phyloP scores from a whole-genome alignment of 2,329 filamentous ascomycete genomes.

The Arthrinium puccinioides region DNA sequence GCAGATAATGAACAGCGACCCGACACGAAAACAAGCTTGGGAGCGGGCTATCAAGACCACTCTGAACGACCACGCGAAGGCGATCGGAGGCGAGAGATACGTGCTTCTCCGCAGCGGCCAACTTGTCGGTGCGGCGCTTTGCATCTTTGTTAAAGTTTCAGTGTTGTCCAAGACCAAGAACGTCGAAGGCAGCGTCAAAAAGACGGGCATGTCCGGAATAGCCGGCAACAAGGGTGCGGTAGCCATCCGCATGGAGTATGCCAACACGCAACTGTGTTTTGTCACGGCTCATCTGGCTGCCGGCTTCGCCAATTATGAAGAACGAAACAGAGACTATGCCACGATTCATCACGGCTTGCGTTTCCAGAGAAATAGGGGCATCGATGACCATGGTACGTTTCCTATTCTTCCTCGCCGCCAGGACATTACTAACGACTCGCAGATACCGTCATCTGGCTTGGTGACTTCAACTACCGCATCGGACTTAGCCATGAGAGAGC shows the following conservation, averaged over 20 bases:
- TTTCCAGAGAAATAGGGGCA: constrained; percentile 85
- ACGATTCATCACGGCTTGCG: constrained; percentile 81
- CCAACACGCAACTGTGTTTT: constrained; percentile 87
- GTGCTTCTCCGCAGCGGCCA: constrained; percentile 87
- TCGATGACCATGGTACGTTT: constrained; percentile 73
- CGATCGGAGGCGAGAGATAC: constrained; percentile 66
- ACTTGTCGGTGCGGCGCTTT: constrained; percentile 85
- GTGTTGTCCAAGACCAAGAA: constrained; percentile 81
- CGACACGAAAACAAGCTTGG: constrained; percentile 77
- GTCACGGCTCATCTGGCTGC: constrained; percentile 95
- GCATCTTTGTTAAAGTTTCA: constrained; percentile 81
- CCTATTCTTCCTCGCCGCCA: not conserved
- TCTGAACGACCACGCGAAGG: constrained; percentile 64
- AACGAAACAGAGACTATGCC: constrained; percentile 86
- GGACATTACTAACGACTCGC: not conserved
- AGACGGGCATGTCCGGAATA: constrained; percentile 90
- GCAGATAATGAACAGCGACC: constrained; percentile 98
- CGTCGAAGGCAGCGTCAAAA: constrained; percentile 93
- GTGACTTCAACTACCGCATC: constrained; percentile 98
- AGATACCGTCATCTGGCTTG: constrained; percentile 84
- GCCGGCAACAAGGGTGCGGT: constrained; percentile 97
- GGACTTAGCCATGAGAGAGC: constrained; percentile 74
- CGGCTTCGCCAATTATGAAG: constrained; percentile 94
- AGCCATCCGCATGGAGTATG: constrained; percentile 91
- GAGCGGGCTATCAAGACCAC: constrained; percentile 72